Conservation (phyloP, 352 stramenopile species). For the Globisporangium cederbergense region DNA sequence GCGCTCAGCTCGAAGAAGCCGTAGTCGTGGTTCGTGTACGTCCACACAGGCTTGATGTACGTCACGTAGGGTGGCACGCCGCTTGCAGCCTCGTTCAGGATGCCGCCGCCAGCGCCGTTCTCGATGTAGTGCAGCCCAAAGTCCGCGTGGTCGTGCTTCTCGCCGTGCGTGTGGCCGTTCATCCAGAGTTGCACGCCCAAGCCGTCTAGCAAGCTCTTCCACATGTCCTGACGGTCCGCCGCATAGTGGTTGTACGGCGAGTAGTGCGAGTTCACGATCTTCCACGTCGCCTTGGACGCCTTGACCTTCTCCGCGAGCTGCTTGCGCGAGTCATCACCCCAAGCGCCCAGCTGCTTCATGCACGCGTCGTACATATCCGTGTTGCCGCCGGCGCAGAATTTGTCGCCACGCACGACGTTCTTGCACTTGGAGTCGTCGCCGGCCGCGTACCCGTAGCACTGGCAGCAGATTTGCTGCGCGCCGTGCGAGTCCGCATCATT, state of each 20-base stretch:
- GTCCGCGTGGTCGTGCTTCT: constrained; percentile 69
- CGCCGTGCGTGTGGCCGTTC: constrained; percentile 72
- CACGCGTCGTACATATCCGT: constrained; percentile 58
- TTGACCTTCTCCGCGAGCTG: constrained; percentile 47
- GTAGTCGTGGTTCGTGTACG: constrained; percentile 61
- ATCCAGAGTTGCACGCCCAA: constrained; percentile 59
- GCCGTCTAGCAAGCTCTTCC: constrained; percentile 50
- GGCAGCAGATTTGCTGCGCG: constrained; percentile 72
- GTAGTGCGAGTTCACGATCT: constrained; percentile 87
- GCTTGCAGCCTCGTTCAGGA: constrained; percentile 74
- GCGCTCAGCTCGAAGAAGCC: constrained; percentile 65
- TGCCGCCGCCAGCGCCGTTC: constrained; percentile 77
- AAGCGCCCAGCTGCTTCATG: constrained; percentile 56
- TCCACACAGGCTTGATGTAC: constrained; percentile 58
- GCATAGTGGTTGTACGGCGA: constrained; percentile 73
- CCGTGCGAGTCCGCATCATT: constrained; percentile 68
- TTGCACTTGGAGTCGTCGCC: constrained; percentile 50
- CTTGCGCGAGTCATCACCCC: constrained; percentile 66
- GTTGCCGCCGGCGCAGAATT: constrained; percentile 51
- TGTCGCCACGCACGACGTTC: constrained; percentile 45
- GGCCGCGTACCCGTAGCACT: constrained; percentile 75
- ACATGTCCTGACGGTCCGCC: constrained; percentile 49
- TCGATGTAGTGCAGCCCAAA: constrained; percentile 68
- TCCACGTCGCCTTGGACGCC: constrained; percentile 72
- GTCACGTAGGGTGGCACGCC: constrained; percentile 52